Evolutionary conservation across 2,329 filamentous ascomycete genomes (phyloP).

Genomic region (Zelopaecilomyces penicillatus): DNA sequence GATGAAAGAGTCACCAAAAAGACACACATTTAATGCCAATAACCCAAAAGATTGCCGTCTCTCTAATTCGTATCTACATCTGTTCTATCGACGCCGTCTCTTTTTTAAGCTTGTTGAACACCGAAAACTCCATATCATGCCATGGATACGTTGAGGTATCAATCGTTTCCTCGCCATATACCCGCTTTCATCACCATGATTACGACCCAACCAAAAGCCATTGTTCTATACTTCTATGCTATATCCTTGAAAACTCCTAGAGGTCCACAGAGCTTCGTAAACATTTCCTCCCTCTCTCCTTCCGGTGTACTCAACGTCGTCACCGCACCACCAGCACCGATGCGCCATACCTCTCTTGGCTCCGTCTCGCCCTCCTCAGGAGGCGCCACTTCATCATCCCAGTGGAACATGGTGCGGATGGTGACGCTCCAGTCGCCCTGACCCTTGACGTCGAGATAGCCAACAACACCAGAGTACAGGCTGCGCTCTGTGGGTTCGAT

Average conservation of each 20-base stretch:
- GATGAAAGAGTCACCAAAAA: too few relatives aligned
- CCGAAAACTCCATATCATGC: slow-evolving; percentile 22
- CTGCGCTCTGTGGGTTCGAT: slow-evolving; percentile 62
- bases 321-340: slow-evolving; percentile 85
- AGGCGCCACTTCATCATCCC: slow-evolving; percentile 48
- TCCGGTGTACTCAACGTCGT: slow-evolving; percentile 73
- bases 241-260: slow-evolving; percentile 39
- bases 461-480: slow-evolving; percentile 81
- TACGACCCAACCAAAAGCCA: not conserved
- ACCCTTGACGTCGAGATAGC: slow-evolving; percentile 81
- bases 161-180: not conserved
- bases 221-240: slow-evolving; percentile 14
- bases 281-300: slow-evolving; percentile 88
- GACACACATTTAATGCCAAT: too few relatives aligned
- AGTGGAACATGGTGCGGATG: slow-evolving; percentile 73
- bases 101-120: slow-evolving; percentile 6
- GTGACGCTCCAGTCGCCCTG: slow-evolving; percentile 86
- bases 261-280: slow-evolving; percentile 58
- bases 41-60: too few relatives aligned
- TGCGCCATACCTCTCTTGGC: slow-evolving; percentile 58
- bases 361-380: slow-evolving; percentile 20
- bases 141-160: slow-evolving; percentile 28
- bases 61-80: too few relatives aligned
- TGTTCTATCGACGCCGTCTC: not conserved
- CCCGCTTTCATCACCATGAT: not conserved